These are phyloP conservation scores for Salinomyces thailandicus DNA, from an alignment of 2,329 filamentous ascomycete genomes.

Conservation along the genomic window DNA sequence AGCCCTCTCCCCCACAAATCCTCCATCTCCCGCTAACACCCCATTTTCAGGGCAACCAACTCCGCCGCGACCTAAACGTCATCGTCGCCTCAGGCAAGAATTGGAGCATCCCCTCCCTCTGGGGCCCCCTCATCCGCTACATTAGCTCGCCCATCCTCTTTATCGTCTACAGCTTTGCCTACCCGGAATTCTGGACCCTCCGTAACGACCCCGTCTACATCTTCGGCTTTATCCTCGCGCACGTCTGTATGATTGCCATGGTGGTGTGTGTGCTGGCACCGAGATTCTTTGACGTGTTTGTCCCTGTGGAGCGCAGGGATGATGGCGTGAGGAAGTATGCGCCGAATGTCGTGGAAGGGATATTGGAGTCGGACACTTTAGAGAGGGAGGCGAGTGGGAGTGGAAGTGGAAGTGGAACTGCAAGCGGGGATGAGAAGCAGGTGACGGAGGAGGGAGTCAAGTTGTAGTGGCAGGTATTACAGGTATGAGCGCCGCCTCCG, in stretches of 20 bases:
- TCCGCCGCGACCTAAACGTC: constrained; percentile 45
- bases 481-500: no score
- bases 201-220: constrained; percentile 43
- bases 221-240: constrained; percentile 40
- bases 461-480: no score
- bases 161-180: constrained; percentile 45
- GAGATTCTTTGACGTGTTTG: constrained; percentile 44
- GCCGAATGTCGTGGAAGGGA: neutral
- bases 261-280: constrained; percentile 42
- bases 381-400: neutral
- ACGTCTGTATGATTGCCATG: constrained; percentile 39
- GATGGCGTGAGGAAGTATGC: constrained; percentile 30
- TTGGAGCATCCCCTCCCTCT: constrained; percentile 46
- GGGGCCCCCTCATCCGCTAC: constrained; percentile 42
- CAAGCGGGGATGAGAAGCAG: neutral
- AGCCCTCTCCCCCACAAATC: no score
- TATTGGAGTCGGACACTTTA: neutral
- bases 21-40: no score
- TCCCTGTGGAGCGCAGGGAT: constrained; percentile 36
- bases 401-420: no score
- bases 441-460: no score
- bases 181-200: constrained; percentile 39
- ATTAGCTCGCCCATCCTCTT: constrained; percentile 40
- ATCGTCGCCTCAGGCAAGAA: constrained; percentile 46
- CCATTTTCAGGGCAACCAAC: constrained; percentile 46